Percentiles rank a stretch among this genome's conserved stretches.
Conservation (phyloP, 495 filamentous ascomycete species). For the Talaromyces proteolyticus region DNA sequence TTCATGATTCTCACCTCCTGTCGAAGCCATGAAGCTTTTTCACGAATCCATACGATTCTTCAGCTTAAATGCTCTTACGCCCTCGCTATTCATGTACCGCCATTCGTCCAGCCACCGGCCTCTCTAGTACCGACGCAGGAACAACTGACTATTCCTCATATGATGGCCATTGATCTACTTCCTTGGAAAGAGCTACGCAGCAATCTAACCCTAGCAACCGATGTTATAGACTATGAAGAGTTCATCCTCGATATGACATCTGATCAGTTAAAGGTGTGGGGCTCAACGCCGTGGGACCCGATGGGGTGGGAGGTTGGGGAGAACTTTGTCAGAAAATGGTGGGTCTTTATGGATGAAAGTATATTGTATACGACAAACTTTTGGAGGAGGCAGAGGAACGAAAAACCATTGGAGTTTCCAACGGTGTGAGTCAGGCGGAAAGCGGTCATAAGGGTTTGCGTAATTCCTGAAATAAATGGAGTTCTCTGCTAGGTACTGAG, state of each 20-base stretch:
- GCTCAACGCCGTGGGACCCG: neutral
- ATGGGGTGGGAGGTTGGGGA: neutral
- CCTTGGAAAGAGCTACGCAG: neutral
- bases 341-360: neutral
- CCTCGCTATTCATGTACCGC: neutral
- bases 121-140: neutral
- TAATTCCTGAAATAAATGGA: no score
- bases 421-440: no score
- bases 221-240: neutral
- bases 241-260: neutral
- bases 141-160: neutral
- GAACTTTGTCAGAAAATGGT: neutral
- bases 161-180: neutral
- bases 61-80: neutral
- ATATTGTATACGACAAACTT: neutral
- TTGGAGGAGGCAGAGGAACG: neutral
- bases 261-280: neutral
- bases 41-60: neutral
- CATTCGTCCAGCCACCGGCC: neutral
- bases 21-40: neutral
- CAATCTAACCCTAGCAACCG: neutral
- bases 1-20: neutral
- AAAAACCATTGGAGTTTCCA: neutral
- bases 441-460: no score
- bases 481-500: no score